A percentile compares a stretch with the other conserved stretches of the same genome.
Conservation (phyloP, 192 early-diverging fungal genomes). For the Spinellus fusiger region DNA sequence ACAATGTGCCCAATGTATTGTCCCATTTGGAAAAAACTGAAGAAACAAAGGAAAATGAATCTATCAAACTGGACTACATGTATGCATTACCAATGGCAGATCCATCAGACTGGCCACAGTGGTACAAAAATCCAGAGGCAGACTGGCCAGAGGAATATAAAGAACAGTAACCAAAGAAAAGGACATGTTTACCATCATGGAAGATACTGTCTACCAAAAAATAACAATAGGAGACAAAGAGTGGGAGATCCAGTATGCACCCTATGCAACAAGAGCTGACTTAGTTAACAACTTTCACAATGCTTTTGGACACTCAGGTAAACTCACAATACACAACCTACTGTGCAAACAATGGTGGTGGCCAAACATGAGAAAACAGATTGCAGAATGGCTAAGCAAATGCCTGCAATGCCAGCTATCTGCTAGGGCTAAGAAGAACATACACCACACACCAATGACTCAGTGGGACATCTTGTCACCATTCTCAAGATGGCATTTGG, state of each 20-base stretch:
- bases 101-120: background rate
- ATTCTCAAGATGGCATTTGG: conserved; percentile 3
- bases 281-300: no score
- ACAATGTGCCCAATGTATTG: conserved; percentile 6
- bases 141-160: background rate
- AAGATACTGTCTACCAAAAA: no score
- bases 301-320: background rate
- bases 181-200: no score
- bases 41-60: background rate
- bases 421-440: background rate
- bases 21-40: background rate
- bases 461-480: background rate
- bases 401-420: conserved; percentile 1
- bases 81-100: background rate
- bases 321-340: background rate
- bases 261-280: no score
- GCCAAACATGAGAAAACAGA: background rate
- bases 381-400: background rate
- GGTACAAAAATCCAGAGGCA: no score
- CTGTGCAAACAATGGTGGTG: background rate
- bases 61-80: background rate
- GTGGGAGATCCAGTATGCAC: no score
- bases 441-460: background rate
- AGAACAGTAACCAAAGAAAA: no score
- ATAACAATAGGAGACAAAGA: no score